phyloP scores from a whole-genome alignment of 2,329 filamentous ascomycete species.

The Fusarium sp. region DNA sequence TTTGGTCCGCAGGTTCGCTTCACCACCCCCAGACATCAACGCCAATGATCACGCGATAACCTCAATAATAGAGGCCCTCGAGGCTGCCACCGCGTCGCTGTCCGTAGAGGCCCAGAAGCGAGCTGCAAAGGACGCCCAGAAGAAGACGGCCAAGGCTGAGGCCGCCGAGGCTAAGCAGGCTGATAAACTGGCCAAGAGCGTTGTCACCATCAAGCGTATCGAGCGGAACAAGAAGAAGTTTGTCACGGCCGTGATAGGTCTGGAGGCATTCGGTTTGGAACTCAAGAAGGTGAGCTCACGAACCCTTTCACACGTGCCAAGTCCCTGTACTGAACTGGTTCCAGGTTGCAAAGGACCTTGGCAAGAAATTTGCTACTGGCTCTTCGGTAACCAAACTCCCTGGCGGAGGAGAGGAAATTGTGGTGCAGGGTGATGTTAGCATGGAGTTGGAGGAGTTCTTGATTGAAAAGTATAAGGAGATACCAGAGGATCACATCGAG shows the following conservation, averaged over 20 bases:
- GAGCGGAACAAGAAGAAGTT: conserved; percentile 98
- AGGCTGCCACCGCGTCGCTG: conserved; percentile 85
- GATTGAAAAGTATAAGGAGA: conserved; percentile 86
- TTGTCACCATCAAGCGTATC: conserved; percentile 93
- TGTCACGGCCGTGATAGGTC: conserved; percentile 90
- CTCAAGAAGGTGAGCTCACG: conserved; percentile 78
- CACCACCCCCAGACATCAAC: not conserved
- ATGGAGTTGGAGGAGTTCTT: conserved; percentile 95
- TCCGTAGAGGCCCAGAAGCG: conserved; percentile 93
- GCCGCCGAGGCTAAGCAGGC: conserved; percentile 86
- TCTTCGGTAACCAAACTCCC: conserved; percentile 91
- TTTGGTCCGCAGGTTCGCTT: conserved; percentile 86
- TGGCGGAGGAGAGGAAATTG: conserved; percentile 92
- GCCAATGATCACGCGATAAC: conserved; percentile 18
- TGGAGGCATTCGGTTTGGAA: conserved; percentile 91
- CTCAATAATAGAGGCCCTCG: conserved; percentile 74
- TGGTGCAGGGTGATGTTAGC: conserved; percentile 96
- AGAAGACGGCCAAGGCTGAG: conserved; percentile 95
- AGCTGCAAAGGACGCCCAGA: conserved; percentile 94
- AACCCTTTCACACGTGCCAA: not conserved
- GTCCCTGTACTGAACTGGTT: conserved; percentile 24
- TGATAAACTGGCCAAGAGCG: conserved; percentile 84
- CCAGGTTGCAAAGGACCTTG: conserved; percentile 88
- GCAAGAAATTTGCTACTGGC: conserved; percentile 98
- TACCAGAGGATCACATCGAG: conserved; percentile 96